Conservation (phyloP, 306 rosid species). For the Cucumis hystrix region DNA sequence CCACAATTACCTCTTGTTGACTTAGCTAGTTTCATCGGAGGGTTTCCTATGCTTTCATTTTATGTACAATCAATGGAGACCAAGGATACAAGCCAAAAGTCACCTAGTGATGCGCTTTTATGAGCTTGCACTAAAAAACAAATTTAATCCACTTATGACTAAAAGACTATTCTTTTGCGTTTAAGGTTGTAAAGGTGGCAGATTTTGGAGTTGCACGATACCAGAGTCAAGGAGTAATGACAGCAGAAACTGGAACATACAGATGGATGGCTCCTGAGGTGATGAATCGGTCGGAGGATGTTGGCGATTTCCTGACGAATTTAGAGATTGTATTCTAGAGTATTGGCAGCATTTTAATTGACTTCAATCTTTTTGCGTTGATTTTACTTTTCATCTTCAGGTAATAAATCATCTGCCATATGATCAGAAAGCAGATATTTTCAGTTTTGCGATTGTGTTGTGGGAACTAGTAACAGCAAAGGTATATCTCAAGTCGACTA, state of each 20-base stretch:
- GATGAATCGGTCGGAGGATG: slow-evolving; percentile 4
- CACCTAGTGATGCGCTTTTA: background rate
- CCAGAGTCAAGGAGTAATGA: slow-evolving; percentile 89
- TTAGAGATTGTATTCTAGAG: background rate
- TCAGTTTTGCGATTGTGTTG: slow-evolving; percentile 91
- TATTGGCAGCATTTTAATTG: background rate
- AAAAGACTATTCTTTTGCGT: slow-evolving; percentile 1
- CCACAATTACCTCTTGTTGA: background rate
- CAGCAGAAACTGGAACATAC: slow-evolving; percentile 98
- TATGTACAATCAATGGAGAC: background rate
- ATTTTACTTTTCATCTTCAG: slow-evolving; percentile 27
- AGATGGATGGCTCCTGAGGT: slow-evolving; percentile 99
- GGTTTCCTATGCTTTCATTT: background rate
- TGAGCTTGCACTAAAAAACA: background rate
- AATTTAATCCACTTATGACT: background rate
- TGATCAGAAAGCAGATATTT: slow-evolving; percentile 92
- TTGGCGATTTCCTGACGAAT: background rate
- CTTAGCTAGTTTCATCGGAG: background rate
- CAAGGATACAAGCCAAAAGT: background rate
- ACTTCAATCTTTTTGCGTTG: slow-evolving; percentile 4
- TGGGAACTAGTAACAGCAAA: slow-evolving; percentile 98
- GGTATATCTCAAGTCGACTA: slow-evolving; percentile 30
- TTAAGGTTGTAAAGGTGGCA: slow-evolving; percentile 91
- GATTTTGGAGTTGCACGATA: slow-evolving; percentile 99
- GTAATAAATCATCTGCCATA: slow-evolving; percentile 97